Evolutionary conservation across 1,284 basidiomycete species (phyloP).

Genomic region (Cryptococcus neoformans): DNA sequence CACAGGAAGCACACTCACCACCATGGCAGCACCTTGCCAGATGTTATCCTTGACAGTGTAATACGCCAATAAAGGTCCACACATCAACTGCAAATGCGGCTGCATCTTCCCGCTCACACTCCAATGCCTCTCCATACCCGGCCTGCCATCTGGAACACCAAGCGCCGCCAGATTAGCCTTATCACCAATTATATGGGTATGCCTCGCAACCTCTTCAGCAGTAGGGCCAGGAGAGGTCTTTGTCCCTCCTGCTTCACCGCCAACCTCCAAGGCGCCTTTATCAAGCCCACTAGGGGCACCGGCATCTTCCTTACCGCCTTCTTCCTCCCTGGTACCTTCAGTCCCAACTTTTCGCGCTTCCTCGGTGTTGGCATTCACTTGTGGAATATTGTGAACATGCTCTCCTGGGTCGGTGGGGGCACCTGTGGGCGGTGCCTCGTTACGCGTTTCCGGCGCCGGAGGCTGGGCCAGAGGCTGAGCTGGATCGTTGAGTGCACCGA

Average conservation of each 20-base stretch:
- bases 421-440: neutral
- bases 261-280: slow-evolving; percentile 29
- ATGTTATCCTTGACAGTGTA: slow-evolving; percentile 75
- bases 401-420: neutral
- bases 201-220: slow-evolving; percentile 22
- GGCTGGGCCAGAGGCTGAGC: slow-evolving; percentile 9
- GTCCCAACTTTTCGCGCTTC: slow-evolving; percentile 10
- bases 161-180: slow-evolving; percentile 2
- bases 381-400: slow-evolving; percentile 7
- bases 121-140: slow-evolving; percentile 26
- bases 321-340: slow-evolving; percentile 30
- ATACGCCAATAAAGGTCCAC: slow-evolving; percentile 83
- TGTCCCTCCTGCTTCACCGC: slow-evolving; percentile 38
- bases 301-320: slow-evolving; percentile 34
- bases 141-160: slow-evolving; percentile 3
- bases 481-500: slow-evolving; percentile 31
- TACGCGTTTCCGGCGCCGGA: neutral
- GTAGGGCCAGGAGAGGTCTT: slow-evolving; percentile 31
- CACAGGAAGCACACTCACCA: slow-evolving; percentile 53
- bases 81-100: slow-evolving; percentile 52
- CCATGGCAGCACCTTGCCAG: slow-evolving; percentile 83
- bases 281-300: slow-evolving; percentile 31
- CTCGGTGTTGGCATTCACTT: slow-evolving; percentile 13
- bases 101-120: slow-evolving; percentile 40
- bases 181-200: neutral